Evolutionary conservation across 148 eudicot genomes (phyloP), one percentile per base, ranked within the genome.

Genomic region (Heliosperma pusillum): DNA sequence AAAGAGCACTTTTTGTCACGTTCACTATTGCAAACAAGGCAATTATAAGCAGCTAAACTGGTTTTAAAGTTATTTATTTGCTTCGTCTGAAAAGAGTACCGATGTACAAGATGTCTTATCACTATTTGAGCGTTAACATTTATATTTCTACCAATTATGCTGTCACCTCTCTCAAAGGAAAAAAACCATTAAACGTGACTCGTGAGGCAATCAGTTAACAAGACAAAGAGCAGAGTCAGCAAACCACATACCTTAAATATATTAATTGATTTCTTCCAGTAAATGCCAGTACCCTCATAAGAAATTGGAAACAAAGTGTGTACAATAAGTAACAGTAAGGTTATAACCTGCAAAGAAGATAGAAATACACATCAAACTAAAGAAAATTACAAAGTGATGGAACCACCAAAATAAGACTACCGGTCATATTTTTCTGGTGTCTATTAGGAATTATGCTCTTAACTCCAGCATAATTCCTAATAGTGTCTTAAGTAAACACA

Each of bases 281-380:
- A 94, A 68, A 91, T 74, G 47, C 20, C 45, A 63, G 76, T 61
- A 74, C 97, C 97, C 84, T 91, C 98, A 70, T 82, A 94, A 55
- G 76, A 76, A 70, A 94, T 74, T 36, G 98, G 98, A 68, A 87
- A 87, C 44, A 94, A 77, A 69, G 77, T 83, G 83, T 94, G 98
- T 17, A 87, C 84, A 61, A 80, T 36, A 44, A 94, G 93, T 81
- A 94, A 66, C 66, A 85, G 21, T n/a, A 85, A 79, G 56, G 97
- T 91, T 67, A 90, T 69, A 33, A 73, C 90, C 98, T 94, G 93
- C 84, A 82, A 76, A 29, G 50, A 16, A 22, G 53, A 44, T 66
- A 70, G 45, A 69, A 61, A 19, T 53, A 50, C n/a, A 26, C 53
- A 47, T 61, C 64, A 44, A 26, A 45, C 60, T 50, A 50, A n/a